phyloP scores from a whole-genome alignment of 345 rosid genomes.

The Sonneratia alba region DNA sequence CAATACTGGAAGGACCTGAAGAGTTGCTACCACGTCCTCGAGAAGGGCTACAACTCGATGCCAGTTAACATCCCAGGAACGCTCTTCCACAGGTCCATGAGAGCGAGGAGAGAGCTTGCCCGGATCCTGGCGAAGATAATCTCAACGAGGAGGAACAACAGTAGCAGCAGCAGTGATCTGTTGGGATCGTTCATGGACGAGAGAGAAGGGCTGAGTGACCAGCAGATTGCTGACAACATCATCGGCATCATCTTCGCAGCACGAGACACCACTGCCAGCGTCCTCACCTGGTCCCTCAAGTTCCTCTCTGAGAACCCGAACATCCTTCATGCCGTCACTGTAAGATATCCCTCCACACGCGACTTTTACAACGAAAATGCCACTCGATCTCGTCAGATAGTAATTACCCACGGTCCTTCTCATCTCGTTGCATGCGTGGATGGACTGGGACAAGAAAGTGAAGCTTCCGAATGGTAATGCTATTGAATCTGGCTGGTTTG shows the following conservation, averaged over 20 bases:
- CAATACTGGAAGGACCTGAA: constrained; percentile 67
- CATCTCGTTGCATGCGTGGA: no score
- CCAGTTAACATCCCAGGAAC: constrained; percentile 82
- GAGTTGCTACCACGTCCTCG: constrained; percentile 74
- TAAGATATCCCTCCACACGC: constrained; percentile 18
- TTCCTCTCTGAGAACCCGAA: constrained; percentile 60
- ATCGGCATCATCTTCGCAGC: constrained; percentile 90
- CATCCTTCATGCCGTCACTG: constrained; percentile 68
- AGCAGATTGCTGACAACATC: constrained; percentile 78
- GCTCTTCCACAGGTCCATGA: constrained; percentile 75
- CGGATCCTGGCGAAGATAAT: constrained; percentile 53
- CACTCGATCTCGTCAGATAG: no score
- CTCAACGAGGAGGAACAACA: constrained; percentile 32
- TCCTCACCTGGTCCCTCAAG: constrained; percentile 77
- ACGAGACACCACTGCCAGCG: constrained; percentile 84
- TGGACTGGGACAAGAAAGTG: neutral
- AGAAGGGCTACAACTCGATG: constrained; percentile 89
- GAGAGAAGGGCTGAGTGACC: constrained; percentile 55
- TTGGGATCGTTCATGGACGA: constrained; percentile 76
- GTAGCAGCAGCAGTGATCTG: constrained; percentile 37
- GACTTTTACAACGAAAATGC: no score
- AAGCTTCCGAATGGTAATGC: neutral
- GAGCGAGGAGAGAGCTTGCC: constrained; percentile 66
- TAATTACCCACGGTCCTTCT: no score
- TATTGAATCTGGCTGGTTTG: neutral